Evolutionary conservation across 106 monocot genomes (phyloP), one percentile per base, ranked within the genome.

Genomic region (Acorus calamus): DNA sequence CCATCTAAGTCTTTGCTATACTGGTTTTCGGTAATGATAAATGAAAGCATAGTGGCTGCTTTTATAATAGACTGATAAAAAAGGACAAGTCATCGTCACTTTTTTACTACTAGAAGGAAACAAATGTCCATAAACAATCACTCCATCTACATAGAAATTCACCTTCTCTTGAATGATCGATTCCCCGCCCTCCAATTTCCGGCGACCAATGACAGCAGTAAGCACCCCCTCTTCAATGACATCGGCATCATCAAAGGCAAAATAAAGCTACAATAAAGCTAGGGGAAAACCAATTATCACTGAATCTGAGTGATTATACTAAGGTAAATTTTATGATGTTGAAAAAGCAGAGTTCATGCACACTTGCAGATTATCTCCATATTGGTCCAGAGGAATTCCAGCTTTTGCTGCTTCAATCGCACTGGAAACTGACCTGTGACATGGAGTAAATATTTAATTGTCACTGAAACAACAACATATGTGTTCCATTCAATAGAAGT

Each of bases 211-310:
- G 46, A 86, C 58, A 7, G 86, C 78, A 48, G 70, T 69, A 8
- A 83, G 71, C 4, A 83, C 76, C 4, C 74, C 79, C 79, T 84
- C 84, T 79, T 92, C 87, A 57, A 87, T 76, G 46, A 68, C 28
- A 74, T 92, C 78, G 63, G 84, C 86, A 73, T 87, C 87, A 72
- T 84, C 65, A 74, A 92, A 87, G 14, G 87, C 81, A 65, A 92
- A 82, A 77, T 92, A 81, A 59, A 92, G 79, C 87, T 91, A 55
- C 14, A 77, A 7, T 45, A 50, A 8, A 41, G n/a, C 41, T 2
- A 66, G 60, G 13, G 5, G 8, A 43, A 8, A 8, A 28, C 28
- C 55, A 28, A 13, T 5, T 56, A 57, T 68, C 12, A 28, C 28
- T 28, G 28, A 28, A 28, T 28, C 28, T 28, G 28, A 28, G 28